Conservation (phyloP, 2,329 filamentous ascomycete genomes). For the Epicoccum nigrum region DNA sequence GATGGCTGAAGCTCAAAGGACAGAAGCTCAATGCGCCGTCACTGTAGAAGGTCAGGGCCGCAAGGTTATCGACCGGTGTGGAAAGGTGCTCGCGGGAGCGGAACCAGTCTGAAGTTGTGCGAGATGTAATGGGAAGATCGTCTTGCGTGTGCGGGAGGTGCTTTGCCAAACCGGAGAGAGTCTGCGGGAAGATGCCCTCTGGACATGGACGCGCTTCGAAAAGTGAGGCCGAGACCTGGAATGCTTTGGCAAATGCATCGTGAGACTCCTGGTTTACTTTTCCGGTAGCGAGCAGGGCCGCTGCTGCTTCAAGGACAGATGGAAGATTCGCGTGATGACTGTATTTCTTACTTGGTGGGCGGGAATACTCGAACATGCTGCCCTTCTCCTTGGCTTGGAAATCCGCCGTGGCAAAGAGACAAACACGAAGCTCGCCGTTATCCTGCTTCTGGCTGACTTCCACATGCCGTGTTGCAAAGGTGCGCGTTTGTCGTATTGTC, state of each 20-base stretch:
- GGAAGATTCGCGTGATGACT: conserved; percentile 23
- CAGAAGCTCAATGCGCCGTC: conserved; percentile 55
- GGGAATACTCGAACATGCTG: conserved; percentile 48
- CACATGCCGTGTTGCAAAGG: conserved; percentile 57
- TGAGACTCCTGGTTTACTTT: conserved; percentile 25
- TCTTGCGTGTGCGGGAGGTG: conserved; percentile 45
- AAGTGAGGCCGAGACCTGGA: conserved; percentile 36
- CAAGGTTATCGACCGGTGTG: conserved; percentile 42
- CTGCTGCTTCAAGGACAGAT: neutral
- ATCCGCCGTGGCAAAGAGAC: conserved; percentile 54
- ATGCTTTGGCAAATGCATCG: conserved; percentile 31
- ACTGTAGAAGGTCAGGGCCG: conserved; percentile 52
- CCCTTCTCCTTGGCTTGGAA: conserved; percentile 54
- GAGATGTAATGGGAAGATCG: conserved; percentile 39
- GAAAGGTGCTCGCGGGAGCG: conserved; percentile 29
- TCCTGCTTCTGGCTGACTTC: conserved; percentile 52
- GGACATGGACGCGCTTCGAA: conserved; percentile 49
- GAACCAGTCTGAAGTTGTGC: conserved; percentile 53
- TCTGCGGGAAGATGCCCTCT: conserved; percentile 54
- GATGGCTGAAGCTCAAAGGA: conserved; percentile 52
- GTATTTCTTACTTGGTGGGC: conserved; percentile 44
- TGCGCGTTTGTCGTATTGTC: conserved; percentile 52
- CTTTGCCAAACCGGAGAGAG: conserved; percentile 51
- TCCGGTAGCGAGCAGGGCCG: conserved; percentile 14
- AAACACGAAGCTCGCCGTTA: conserved; percentile 47